A percentile compares a stretch with the other conserved stretches of the same genome.
Conservation (phyloP, 441 rosid species). For the Cnidoscolus chayamansa region DNA sequence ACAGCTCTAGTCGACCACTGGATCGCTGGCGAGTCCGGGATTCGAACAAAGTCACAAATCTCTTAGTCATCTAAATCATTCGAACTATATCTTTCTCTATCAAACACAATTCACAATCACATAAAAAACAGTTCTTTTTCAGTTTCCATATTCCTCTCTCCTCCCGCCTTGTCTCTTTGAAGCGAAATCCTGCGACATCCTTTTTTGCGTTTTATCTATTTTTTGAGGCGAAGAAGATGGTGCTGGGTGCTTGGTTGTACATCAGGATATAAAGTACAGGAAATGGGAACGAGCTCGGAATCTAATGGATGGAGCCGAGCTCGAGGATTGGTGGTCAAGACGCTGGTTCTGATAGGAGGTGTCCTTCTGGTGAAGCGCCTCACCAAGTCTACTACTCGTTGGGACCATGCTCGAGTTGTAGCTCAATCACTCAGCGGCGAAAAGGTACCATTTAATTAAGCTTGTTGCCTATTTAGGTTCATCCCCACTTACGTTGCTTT, state of each 20-base stretch:
- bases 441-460: slow-evolving; percentile 39
- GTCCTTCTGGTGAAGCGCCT: slow-evolving; percentile 72
- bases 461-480: background rate
- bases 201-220: background rate
- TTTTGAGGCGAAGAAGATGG: background rate
- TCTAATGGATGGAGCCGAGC: slow-evolving; percentile 77
- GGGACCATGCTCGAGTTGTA: slow-evolving; percentile 83
- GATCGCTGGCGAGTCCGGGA: background rate
- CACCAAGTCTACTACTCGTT: slow-evolving; percentile 85
- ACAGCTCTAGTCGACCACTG: background rate
- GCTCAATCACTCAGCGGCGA: slow-evolving; percentile 76
- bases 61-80: background rate
- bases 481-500: background rate
- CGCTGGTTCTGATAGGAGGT: slow-evolving; percentile 67
- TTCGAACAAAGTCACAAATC: background rate
- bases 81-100: background rate
- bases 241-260: slow-evolving; percentile 15
- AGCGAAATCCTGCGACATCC: background rate
- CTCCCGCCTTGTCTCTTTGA: background rate
- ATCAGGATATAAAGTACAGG: background rate
- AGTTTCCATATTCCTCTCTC: background rate
- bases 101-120: background rate
- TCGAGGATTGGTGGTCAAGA: slow-evolving; percentile 60
- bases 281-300: slow-evolving; percentile 42
- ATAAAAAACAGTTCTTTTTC: background rate